Evolutionary conservation across 805 yeast genomes (phyloP), one percentile per base, ranked within the genome.

Genomic region (Pichia scutulata): DNA sequence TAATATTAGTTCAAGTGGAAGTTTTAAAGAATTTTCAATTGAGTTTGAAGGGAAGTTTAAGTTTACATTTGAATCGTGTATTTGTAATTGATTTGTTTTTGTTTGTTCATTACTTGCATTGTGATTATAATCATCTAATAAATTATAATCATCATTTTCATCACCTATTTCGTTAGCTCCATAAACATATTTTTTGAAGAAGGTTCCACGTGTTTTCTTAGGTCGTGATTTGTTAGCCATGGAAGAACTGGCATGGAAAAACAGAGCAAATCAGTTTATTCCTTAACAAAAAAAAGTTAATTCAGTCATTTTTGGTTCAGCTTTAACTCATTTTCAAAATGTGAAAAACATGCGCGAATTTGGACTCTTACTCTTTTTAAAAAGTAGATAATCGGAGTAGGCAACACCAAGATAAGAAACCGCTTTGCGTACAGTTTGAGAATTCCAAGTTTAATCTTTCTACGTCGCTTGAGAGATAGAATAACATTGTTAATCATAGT

Each of bases 141-240:
- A 19, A 52, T 59, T 22, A 53, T 37, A 30, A 14, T 51, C 44
- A 2, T 37, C 21, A 13, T 21, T 4, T 16, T 44, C 50, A 13
- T 30, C 46, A 14, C n/a, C 33, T 10, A 3, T 12, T 13, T 28
- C 37, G 3, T 16, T 13, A n/a, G 14, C 71, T 30, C 78, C 74
- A 57, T 80, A 81, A 43, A 77, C 89, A 64, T 87, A 88, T 65
- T 83, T 77, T 66, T 81, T 76, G 68, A 86, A 89, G 39, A 61
- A 62, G 7, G 90, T 89, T 50, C 89, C 89, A 55, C 83, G 81
- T 44, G 77, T 72, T 73, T 89, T 85, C 73, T 84, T 85, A 12
- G 96, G 89, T 64, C 97, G 77, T 61, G 90, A 70, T 67, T 89
- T 89, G 68, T 89, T 89, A 33, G 89, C 97, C 83, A 89, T 89